These are phyloP conservation scores for Hypomyces rosellus DNA, from an alignment of 2,329 filamentous ascomycete genomes.

Conservation along the genomic window DNA sequence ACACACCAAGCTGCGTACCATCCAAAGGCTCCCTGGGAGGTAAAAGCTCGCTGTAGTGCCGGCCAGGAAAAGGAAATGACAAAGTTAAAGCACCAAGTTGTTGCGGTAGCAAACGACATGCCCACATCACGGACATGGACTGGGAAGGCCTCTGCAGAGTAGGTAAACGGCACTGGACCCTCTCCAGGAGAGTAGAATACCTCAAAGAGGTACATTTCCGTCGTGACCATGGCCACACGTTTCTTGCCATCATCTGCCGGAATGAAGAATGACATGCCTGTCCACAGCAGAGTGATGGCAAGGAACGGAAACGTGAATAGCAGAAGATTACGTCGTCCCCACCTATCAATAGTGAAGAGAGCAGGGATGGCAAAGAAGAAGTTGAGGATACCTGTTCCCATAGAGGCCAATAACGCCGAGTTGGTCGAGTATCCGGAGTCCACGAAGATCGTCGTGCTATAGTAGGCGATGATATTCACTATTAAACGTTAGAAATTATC, in stretches of 20 bases:
- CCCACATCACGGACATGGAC: constrained; percentile 32
- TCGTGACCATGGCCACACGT: constrained; percentile 26
- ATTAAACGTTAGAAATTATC: constrained; percentile 5
- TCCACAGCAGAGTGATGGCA: constrained; percentile 27
- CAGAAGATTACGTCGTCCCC: constrained; percentile 18
- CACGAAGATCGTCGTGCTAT: constrained; percentile 24
- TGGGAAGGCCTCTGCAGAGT: constrained; percentile 33
- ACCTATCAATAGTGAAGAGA: constrained; percentile 26
- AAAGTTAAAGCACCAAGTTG: constrained; percentile 25
- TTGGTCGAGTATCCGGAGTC: constrained; percentile 21
- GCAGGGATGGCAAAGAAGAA: constrained; percentile 25
- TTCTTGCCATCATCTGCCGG: constrained; percentile 16
- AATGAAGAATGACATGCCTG: constrained; percentile 25
- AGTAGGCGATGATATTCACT: constrained; percentile 27
- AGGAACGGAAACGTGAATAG: constrained; percentile 29
- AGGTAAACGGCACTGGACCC: constrained; percentile 32
- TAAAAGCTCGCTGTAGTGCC: constrained; percentile 26
- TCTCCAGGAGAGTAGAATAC: constrained; percentile 31
- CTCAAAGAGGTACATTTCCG: constrained; percentile 31
- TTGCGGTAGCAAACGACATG: constrained; percentile 33
- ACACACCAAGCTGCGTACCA: constrained; percentile 44
- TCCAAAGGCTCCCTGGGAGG: constrained; percentile 28
- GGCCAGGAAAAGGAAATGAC: constrained; percentile 25
- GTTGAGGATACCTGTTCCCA: constrained; percentile 25
- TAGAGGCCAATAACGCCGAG: constrained; percentile 25